Base-by-base conservation (phyloP, 306 rosid species). In the Fagus sylvatica region DNA sequence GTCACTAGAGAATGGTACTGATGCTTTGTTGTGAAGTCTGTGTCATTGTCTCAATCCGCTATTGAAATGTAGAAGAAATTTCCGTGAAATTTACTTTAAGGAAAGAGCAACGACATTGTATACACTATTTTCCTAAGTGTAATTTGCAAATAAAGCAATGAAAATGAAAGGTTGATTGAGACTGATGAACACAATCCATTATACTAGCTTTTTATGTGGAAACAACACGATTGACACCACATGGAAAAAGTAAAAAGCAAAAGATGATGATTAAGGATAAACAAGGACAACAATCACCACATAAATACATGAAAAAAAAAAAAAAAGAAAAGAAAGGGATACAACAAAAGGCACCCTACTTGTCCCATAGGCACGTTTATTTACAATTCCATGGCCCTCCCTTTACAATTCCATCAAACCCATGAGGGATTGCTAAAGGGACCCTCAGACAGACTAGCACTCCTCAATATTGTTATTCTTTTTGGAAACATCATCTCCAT, bases 381-480 rank as follows among this genome's bases (percentile, higher is more conserved):
- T 88, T 87, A 88, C 97, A 91, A 77, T 74, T 86, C 79, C 76
- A 77, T 68, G 77, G 85, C 32, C 88, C 87, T 41, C 57, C 74
- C 16, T 76, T 82, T 40, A 76, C n/a, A 64, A 59, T 28, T 56
- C 65, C 28, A 22, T 69, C n/a, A 1, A 36, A 40, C 28, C 42
- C 49, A 60, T 74, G 55, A 22, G 42, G 65, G 72, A 80, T 57
- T 2, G 19, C 51, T 74, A 79, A 43, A 53, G 74, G 84, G 76
- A 60, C 81, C 75, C 46, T 40, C 68, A 56, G 74, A 86, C 75
- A 80, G 73, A 80, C 74, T 70, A 74, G 84, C 86, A 88, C 82
- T 83, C 88, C 56, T 83, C 77, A 65, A 33, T 75, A 53, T 62
- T 71, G 80, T 87, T 85, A 72, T 81, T 85, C 71, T 43, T 74